phyloP scores from a whole-genome alignment of 2,329 filamentous ascomycete species.

The Colletotrichum sp. region DNA sequence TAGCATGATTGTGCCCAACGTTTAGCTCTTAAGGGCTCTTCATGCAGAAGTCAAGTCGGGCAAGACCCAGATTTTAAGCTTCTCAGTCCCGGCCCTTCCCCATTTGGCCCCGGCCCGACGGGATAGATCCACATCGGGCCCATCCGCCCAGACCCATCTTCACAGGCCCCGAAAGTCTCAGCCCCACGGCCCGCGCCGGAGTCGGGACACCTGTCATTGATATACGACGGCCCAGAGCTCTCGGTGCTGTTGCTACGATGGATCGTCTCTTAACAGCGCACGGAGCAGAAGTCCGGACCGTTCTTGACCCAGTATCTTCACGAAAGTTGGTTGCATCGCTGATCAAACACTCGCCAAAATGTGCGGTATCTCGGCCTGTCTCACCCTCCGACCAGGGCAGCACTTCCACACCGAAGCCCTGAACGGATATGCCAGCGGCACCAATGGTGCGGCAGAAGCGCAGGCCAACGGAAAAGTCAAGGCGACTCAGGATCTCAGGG shows the following conservation, averaged over 20 bases:
- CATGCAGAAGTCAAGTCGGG: neutral
- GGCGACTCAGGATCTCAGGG: neutral
- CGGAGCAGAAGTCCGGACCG: neutral
- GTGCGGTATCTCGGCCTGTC: conserved; percentile 7
- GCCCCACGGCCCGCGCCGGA: neutral
- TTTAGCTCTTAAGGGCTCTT: neutral
- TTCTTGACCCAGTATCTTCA: neutral
- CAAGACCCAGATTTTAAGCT: neutral
- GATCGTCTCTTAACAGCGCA: neutral
- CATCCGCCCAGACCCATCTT: neutral
- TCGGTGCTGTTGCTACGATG: neutral
- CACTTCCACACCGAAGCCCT: neutral
- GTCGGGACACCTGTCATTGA: neutral
- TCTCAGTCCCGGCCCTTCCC: neutral
- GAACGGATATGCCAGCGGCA: neutral
- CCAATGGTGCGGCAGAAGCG: neutral
- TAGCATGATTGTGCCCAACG: fast-evolving
- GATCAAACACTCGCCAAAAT: neutral
- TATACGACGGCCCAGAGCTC: neutral
- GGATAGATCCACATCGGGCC: neutral
- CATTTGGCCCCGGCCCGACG: neutral
- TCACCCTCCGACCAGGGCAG: neutral
- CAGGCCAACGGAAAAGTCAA: neutral
- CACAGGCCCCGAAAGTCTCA: neutral
- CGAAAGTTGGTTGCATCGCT: neutral